Conservation (phyloP, 441 rosid species). For the Brassica balearica region DNA sequence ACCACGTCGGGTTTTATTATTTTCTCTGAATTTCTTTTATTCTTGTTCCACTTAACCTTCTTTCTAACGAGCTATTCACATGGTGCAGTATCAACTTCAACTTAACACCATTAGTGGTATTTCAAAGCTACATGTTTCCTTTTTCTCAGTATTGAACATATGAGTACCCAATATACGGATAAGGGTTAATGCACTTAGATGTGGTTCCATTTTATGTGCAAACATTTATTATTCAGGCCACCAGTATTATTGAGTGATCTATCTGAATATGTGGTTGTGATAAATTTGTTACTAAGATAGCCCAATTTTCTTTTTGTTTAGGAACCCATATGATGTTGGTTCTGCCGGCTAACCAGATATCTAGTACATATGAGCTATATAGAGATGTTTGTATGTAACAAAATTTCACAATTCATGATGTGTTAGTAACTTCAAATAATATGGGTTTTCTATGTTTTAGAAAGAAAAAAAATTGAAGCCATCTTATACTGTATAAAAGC, state of each 20-base stretch:
- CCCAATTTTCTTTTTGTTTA: slow-evolving; percentile 16
- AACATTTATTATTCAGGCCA: slow-evolving; percentile 23
- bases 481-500: slow-evolving; percentile 2
- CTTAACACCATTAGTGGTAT: slow-evolving; percentile 29
- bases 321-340: slow-evolving; percentile 4
- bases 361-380: slow-evolving; percentile 1
- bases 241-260: slow-evolving; percentile 4
- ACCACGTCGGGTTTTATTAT: slow-evolving; percentile 21
- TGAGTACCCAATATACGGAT: slow-evolving; percentile 29
- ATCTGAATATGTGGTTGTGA: slow-evolving; percentile 10
- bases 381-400: not conserved
- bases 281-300: slow-evolving; percentile 8
- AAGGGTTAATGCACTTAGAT: slow-evolving; percentile 5
- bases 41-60: slow-evolving; percentile 33
- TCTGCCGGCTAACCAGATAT: not conserved
- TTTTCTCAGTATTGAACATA: slow-evolving; percentile 29
- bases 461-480: not conserved
- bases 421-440: slow-evolving; percentile 1
- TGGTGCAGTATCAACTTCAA: slow-evolving; percentile 33
- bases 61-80: slow-evolving; percentile 35
- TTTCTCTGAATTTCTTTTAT: not conserved
- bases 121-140: slow-evolving; percentile 23
- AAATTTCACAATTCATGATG: slow-evolving; percentile 11
- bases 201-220: slow-evolving; percentile 7
- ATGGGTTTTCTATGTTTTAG: not conserved